phyloP scores from a whole-genome alignment of 345 rosid species.

The Heritiera littoralis region DNA sequence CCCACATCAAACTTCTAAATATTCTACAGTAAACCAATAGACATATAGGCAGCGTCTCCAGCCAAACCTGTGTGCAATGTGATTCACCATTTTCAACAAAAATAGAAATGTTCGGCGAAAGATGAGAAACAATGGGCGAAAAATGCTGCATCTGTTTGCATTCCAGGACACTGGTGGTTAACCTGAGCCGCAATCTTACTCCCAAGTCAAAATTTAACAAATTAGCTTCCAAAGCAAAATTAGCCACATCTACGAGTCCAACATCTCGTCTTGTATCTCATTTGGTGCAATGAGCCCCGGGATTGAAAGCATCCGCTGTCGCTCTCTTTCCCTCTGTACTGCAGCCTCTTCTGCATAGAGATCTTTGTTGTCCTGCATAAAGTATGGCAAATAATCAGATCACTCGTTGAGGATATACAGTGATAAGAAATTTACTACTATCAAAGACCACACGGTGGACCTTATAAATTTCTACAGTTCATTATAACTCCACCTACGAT shows the following conservation, averaged over 20 bases:
- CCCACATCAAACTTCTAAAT: slow-evolving; percentile 51
- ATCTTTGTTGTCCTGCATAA: slow-evolving; percentile 71
- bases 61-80: slow-evolving; percentile 22
- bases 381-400: neutral
- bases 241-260: slow-evolving; percentile 56
- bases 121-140: slow-evolving; percentile 27
- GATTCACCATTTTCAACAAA: slow-evolving; percentile 28
- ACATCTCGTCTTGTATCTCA: slow-evolving; percentile 80
- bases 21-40: slow-evolving; percentile 45
- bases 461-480: neutral
- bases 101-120: slow-evolving; percentile 10
- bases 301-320: slow-evolving; percentile 70
- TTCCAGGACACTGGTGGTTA: slow-evolving; percentile 21
- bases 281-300: slow-evolving; percentile 79
- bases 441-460: neutral
- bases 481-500: neutral
- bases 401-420: neutral
- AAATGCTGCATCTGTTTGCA: slow-evolving; percentile 32
- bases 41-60: slow-evolving; percentile 23
- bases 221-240: slow-evolving; percentile 29
- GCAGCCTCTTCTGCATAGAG: slow-evolving; percentile 82
- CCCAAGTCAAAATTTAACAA: slow-evolving; percentile 28
- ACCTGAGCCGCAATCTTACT: slow-evolving; percentile 24
- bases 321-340: slow-evolving; percentile 66
- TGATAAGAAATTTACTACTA: neutral